A percentile compares a stretch with the other conserved stretches of the same genome.
These are phyloP conservation scores for Nannochloropsis oceanica DNA, from an alignment of 108 stramenopile genomes.

Conservation along the genomic window DNA sequence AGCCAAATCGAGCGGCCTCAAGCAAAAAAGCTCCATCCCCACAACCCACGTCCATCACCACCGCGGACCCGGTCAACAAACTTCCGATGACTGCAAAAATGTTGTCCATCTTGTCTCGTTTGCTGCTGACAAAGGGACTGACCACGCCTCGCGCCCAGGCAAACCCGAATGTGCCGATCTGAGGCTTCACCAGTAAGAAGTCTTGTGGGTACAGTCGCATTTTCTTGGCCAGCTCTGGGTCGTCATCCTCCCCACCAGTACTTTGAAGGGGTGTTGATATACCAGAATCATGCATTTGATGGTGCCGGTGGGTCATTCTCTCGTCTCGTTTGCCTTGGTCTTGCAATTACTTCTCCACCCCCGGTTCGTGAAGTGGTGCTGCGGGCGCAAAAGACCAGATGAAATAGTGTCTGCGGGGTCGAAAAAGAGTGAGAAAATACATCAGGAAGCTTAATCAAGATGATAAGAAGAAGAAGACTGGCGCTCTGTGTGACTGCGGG, in stretches of 20 bases:
- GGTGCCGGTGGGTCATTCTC: no score
- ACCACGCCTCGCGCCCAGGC: background rate
- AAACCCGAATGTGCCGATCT: background rate
- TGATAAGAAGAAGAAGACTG: no score
- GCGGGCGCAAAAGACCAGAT: no score
- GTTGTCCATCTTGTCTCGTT: background rate
- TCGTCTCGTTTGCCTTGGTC: no score
- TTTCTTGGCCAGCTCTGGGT: background rate
- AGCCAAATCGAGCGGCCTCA: background rate
- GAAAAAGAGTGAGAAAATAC: no score
- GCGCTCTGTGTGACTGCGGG: no score
- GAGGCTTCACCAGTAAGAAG: background rate
- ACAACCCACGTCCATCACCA: background rate
- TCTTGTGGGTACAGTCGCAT: background rate
- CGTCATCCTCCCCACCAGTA: background rate
- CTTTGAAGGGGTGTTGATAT: background rate
- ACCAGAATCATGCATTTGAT: no score
- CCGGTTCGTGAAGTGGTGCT: no score
- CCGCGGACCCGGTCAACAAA: background rate
- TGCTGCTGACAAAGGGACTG: background rate
- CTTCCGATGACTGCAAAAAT: background rate
- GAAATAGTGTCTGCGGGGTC: no score
- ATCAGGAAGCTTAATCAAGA: no score
- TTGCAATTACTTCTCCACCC: no score
- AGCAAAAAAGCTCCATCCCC: background rate